These are phyloP conservation scores for Botrytis fabae DNA, from an alignment of 2,329 filamentous ascomycete genomes.

Conservation along the genomic window DNA sequence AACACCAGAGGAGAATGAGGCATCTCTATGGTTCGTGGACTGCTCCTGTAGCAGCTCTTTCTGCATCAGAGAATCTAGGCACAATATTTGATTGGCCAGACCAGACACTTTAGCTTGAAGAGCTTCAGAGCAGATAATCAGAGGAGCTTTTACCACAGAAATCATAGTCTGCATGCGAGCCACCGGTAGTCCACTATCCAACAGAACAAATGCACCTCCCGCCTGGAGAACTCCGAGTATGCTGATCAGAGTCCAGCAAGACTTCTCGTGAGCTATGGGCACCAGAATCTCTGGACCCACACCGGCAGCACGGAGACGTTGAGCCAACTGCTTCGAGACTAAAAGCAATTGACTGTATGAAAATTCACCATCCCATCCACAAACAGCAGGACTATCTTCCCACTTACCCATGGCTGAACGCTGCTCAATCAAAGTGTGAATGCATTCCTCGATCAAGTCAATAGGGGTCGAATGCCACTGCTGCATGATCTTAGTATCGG, in stretches of 20 bases:
- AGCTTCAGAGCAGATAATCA: constrained; percentile 4
- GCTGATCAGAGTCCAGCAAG: constrained; percentile 37
- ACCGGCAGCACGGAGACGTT: neutral
- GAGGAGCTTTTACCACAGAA: neutral
- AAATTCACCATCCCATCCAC: neutral
- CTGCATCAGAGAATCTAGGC: neutral
- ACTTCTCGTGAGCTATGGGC: neutral
- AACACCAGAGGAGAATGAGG: neutral
- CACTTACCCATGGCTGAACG: neutral
- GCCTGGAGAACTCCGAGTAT: constrained; percentile 39
- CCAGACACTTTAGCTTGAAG: neutral
- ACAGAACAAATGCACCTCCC: constrained; percentile 37
- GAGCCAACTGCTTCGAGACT: neutral
- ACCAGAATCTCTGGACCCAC: neutral
- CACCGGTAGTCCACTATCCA: constrained; percentile 38
- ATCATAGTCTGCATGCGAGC: constrained; percentile 31
- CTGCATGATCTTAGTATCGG: neutral
- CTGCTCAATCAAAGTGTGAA: neutral
- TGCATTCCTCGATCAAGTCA: neutral
- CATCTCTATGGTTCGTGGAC: neutral
- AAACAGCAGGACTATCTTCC: neutral
- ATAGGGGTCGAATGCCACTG: neutral
- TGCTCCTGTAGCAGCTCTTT: neutral
- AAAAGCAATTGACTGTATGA: neutral
- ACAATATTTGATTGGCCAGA: neutral